These are phyloP conservation scores for Silene vulgaris DNA, from an alignment of 179 eudicot species.

Conservation along the genomic window DNA sequence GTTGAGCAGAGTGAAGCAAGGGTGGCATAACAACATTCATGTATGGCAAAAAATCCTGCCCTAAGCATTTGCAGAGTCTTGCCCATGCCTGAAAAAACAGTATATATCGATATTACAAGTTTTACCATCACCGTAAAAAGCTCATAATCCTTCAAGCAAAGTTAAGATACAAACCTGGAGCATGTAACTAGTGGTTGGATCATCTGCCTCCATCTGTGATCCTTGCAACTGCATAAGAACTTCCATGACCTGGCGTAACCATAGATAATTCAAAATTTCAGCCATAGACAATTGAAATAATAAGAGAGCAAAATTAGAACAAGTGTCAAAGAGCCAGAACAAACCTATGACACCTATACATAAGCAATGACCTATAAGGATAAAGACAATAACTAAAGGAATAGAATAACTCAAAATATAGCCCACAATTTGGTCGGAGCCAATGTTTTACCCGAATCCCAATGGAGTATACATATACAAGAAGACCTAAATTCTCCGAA, in stretches of 20 bases:
- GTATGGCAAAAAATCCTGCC: slow-evolving; percentile 96
- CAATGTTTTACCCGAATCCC: not conserved
- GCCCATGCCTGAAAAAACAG: slow-evolving; percentile 80
- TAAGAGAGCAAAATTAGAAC: not conserved
- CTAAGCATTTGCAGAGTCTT: slow-evolving; percentile 93
- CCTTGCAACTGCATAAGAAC: slow-evolving; percentile 95
- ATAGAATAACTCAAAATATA: not conserved
- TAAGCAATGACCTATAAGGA: not conserved
- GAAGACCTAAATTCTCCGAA: not conserved
- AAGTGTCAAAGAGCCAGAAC: slow-evolving; percentile 6
- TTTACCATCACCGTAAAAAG: not conserved
- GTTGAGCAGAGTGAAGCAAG: slow-evolving; percentile 90
- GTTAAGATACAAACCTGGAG: slow-evolving; percentile 47
- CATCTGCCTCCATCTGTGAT: slow-evolving; percentile 90
- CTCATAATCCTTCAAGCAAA: not conserved
- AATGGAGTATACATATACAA: not conserved
- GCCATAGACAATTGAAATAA: not conserved
- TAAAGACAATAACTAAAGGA: not conserved
- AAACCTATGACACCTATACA: not conserved
- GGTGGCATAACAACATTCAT: slow-evolving; percentile 99
- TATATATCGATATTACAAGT: not conserved
- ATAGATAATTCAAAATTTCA: not conserved
- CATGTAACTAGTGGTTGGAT: slow-evolving; percentile 96
- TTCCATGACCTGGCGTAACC: slow-evolving; percentile 74
- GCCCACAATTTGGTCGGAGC: not conserved